Conservation (phyloP, 768 basidiomycete genomes). For the Tylopilus sp. region DNA sequence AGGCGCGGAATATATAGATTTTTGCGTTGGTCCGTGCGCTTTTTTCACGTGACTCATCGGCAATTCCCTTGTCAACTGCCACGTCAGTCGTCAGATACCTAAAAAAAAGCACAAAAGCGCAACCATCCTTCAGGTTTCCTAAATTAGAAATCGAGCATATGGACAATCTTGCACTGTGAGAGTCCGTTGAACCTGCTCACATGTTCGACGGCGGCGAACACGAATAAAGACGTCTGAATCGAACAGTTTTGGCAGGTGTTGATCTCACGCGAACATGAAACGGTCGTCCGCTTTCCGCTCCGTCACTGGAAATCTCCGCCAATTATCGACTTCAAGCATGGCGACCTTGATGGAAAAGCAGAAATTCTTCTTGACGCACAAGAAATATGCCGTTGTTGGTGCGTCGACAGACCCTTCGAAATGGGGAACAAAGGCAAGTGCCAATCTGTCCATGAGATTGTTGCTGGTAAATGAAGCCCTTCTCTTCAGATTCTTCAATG, state of each 20-base stretch:
- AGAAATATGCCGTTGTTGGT: constrained; percentile 74
- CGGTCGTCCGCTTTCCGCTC: constrained; percentile 5
- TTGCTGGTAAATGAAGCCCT: not conserved
- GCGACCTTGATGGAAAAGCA: constrained; percentile 40
- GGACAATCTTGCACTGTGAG: not conserved
- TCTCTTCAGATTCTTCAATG: constrained; percentile 63
- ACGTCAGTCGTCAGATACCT: not conserved
- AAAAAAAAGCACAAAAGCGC: not conserved
- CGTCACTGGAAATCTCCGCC: constrained; percentile 3
- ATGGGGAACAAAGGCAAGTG: constrained; percentile 65
- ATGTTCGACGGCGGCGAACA: not conserved
- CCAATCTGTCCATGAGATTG: too few relatives aligned
- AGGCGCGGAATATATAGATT: constrained; percentile 32
- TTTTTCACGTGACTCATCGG: not conserved
- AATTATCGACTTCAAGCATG: constrained; percentile 21
- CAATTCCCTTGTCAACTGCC: not conserved
- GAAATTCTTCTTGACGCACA: constrained; percentile 54
- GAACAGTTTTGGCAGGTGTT: not conserved
- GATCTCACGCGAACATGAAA: not conserved
- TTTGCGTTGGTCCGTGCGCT: constrained; percentile 34
- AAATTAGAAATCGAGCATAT: not conserved
- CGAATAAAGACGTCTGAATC: not conserved
- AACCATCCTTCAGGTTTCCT: not conserved
- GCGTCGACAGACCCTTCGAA: constrained; percentile 78
- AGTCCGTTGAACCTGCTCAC: not conserved